These are phyloP conservation scores for Backusella mclennaniae DNA, from an alignment of 192 early-diverging fungal genomes.

Conservation along the genomic window DNA sequence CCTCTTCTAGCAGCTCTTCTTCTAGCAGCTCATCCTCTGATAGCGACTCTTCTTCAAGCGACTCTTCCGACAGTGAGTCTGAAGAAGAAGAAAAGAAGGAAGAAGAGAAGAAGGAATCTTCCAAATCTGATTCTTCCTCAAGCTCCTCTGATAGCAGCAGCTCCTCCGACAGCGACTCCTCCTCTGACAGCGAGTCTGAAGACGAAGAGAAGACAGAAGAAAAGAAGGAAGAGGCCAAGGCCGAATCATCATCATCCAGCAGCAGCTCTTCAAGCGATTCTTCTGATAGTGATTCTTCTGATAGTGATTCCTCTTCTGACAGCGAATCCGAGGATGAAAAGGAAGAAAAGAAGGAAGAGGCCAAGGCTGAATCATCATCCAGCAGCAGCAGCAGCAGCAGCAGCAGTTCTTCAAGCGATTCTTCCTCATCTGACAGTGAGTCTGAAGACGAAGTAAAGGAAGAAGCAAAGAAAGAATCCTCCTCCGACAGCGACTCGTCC, in stretches of 20 bases:
- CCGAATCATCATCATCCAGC: neutral
- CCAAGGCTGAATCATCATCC: neutral
- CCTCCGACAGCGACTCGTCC: neutral
- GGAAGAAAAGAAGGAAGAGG: neutral
- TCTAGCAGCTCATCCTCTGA: slow-evolving; percentile 14
- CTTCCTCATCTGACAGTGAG: slow-evolving; percentile 21
- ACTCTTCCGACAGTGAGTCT: slow-evolving; percentile 24
- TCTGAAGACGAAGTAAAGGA: neutral
- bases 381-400: neutral
- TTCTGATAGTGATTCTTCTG: slow-evolving; percentile 26
- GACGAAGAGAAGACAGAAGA: neutral
- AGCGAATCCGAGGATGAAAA: slow-evolving; percentile 2
- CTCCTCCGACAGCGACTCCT: slow-evolving; percentile 16
- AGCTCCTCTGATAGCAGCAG: slow-evolving; percentile 11
- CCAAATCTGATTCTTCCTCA: slow-evolving; percentile 15
- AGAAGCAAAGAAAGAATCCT: neutral
- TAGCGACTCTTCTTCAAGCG: neutral
- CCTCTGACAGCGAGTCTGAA: slow-evolving; percentile 17
- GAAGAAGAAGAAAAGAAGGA: slow-evolving; percentile 21
- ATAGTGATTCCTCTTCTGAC: slow-evolving; percentile 11
- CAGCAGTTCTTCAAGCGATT: neutral
- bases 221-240: neutral
- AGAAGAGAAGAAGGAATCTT: slow-evolving; percentile 32
- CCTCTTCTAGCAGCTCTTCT: slow-evolving; percentile 18
- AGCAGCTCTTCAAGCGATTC: neutral